phyloP scores from a whole-genome alignment of 306 rosid species.

The Prinsepia uniflora region DNA sequence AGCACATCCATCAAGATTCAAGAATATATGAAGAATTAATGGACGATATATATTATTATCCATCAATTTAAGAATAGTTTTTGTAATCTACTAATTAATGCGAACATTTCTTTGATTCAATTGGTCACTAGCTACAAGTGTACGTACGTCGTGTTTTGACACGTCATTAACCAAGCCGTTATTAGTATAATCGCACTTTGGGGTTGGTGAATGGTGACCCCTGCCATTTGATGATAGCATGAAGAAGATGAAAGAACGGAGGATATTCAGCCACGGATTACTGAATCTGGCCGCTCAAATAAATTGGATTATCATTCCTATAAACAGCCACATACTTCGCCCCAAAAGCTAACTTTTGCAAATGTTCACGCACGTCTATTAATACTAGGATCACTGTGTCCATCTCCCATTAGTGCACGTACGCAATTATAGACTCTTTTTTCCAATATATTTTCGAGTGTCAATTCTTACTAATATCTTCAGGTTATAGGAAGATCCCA shows the following conservation, averaged over 20 bases:
- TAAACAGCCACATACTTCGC: background rate
- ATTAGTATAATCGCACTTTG: slow-evolving; percentile 29
- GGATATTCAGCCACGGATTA: slow-evolving; percentile 5
- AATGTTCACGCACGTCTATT: background rate
- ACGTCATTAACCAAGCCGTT: background rate
- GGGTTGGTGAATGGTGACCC: slow-evolving; percentile 29
- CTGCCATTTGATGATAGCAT: background rate
- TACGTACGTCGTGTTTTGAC: background rate
- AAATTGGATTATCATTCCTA: background rate
- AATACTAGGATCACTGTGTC: slow-evolving; percentile 19
- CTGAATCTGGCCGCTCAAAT: slow-evolving; percentile 23
- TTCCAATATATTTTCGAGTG: slow-evolving; percentile 2
- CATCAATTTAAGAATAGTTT: too few species aligned
- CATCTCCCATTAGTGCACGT: slow-evolving; percentile 30
- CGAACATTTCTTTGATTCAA: background rate
- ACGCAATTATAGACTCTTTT: background rate
- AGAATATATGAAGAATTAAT: too few species aligned
- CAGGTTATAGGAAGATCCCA: slow-evolving; percentile 34
- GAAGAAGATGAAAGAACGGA: background rate
- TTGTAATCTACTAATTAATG: background rate
- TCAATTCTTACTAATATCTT: background rate
- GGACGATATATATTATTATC: too few species aligned
- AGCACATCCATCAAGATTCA: too few species aligned
- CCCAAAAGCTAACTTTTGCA: background rate
- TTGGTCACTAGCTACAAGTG: too few species aligned